These are phyloP conservation scores for Penicillium vulpinum DNA, from an alignment of 2,329 filamentous ascomycete species.

Conservation along the genomic window DNA sequence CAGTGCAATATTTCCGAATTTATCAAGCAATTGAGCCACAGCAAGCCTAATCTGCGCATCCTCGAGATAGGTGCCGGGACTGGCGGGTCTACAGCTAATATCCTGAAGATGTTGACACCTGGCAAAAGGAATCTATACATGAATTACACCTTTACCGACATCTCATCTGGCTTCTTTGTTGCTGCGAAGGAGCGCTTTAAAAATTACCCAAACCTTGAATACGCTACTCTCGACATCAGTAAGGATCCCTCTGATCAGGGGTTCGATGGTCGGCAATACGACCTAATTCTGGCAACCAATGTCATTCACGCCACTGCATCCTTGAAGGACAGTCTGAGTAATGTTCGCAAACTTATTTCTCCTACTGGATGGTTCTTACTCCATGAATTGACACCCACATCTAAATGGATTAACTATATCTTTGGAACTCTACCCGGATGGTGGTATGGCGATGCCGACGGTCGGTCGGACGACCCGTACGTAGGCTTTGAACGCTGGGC, in stretches of 20 bases:
- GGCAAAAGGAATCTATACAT: slow-evolving; percentile 16
- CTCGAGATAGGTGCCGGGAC: slow-evolving; percentile 34
- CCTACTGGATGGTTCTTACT: slow-evolving; percentile 51
- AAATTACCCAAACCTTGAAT: slow-evolving; percentile 28
- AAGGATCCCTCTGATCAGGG: slow-evolving; percentile 32
- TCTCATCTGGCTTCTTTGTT: slow-evolving; percentile 32
- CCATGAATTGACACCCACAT: slow-evolving; percentile 38
- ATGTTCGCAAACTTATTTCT: slow-evolving; percentile 30
- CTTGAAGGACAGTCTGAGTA: slow-evolving; percentile 25
- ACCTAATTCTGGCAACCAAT: slow-evolving; percentile 38
- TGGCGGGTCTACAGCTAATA: slow-evolving; percentile 25
- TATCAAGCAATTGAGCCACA: slow-evolving; percentile 20
- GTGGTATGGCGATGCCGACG: slow-evolving; percentile 36
- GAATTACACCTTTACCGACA: slow-evolving; percentile 33
- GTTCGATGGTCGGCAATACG: slow-evolving; percentile 29
- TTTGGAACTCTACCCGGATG: slow-evolving; percentile 42
- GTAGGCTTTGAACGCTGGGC: slow-evolving; percentile 18
- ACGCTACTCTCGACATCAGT: slow-evolving; percentile 33
- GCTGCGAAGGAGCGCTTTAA: slow-evolving; percentile 27
- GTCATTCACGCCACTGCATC: slow-evolving; percentile 27
- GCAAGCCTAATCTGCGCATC: slow-evolving; percentile 24
- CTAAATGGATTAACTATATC: slow-evolving; percentile 23
- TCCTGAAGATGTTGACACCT: slow-evolving; percentile 14
- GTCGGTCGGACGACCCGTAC: slow-evolving; percentile 20
- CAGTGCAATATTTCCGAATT: slow-evolving; percentile 12